phyloP scores from a whole-genome alignment of 2,329 filamentous ascomycete species.

The Paraconiothyrium sp. region DNA sequence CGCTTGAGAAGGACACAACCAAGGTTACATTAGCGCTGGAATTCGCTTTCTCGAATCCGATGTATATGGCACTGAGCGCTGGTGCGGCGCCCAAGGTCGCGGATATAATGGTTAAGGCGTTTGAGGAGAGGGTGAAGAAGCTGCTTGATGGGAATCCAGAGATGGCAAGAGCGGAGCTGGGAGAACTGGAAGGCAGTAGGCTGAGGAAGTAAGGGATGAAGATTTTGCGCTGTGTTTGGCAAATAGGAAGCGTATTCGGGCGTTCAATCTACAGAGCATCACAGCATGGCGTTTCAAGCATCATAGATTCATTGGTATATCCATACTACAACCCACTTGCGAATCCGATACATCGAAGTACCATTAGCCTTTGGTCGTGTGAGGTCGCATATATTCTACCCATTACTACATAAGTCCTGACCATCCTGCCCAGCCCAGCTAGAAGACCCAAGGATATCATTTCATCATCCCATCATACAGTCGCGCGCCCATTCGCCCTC shows the following conservation, averaged over 20 bases:
- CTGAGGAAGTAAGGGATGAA: slow-evolving; percentile 23
- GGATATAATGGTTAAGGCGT: slow-evolving; percentile 89
- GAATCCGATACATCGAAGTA: not conserved
- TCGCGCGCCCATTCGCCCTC: not conserved
- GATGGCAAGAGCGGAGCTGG: slow-evolving; percentile 34
- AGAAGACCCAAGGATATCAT: slow-evolving; percentile 30
- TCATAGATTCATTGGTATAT: not conserved
- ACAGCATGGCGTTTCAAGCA: slow-evolving; percentile 7
- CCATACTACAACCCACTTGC: no score
- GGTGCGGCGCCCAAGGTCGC: slow-evolving; percentile 86
- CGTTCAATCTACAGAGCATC: not conserved
- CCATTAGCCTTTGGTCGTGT: not conserved
- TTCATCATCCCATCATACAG: slow-evolving; percentile 14
- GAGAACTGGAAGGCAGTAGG: slow-evolving; percentile 38
- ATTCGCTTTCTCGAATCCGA: slow-evolving; percentile 87
- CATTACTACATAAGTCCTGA: slow-evolving; percentile 1
- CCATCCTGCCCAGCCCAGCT: not conserved
- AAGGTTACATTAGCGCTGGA: slow-evolving; percentile 79
- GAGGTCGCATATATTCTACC: not conserved
- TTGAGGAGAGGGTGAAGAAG: slow-evolving; percentile 79
- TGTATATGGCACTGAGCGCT: slow-evolving; percentile 83
- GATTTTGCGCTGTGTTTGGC: not conserved
- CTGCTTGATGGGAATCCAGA: slow-evolving; percentile 51
- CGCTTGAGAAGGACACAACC: slow-evolving; percentile 63
- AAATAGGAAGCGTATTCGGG: not conserved